phyloP scores from a whole-genome alignment of 2,329 filamentous ascomycete species.

The Penicillium polonicum region DNA sequence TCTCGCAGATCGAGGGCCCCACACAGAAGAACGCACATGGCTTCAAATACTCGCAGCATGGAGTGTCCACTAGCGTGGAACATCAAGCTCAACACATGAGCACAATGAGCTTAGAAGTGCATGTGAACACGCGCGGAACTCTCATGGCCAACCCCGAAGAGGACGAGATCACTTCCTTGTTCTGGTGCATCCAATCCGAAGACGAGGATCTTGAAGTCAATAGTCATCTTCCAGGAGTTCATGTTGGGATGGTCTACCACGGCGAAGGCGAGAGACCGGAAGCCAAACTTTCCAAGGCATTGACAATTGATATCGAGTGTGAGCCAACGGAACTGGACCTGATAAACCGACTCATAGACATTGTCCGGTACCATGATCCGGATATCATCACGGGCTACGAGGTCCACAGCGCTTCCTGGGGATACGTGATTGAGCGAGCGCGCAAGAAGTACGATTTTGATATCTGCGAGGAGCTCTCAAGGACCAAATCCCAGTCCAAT shows the following conservation, averaged over 20 bases:
- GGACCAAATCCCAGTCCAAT: constrained; percentile 80
- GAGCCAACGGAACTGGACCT: constrained; percentile 81
- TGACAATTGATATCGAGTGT: constrained; percentile 64
- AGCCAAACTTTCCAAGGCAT: constrained; percentile 61
- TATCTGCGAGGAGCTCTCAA: constrained; percentile 84
- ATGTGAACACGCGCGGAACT: constrained; percentile 80
- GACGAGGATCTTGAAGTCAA: constrained; percentile 57
- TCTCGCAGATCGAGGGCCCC: constrained; percentile 85
- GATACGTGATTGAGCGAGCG: constrained; percentile 89
- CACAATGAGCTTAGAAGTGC: constrained; percentile 88
- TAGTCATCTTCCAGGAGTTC: constrained; percentile 50
- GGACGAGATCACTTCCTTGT: constrained; percentile 83
- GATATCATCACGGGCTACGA: constrained; percentile 95
- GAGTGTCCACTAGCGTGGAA: constrained; percentile 70
- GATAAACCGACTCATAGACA: constrained; percentile 79
- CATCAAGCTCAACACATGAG: constrained; percentile 94
- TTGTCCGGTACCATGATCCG: constrained; percentile 80
- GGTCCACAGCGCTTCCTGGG: constrained; percentile 91
- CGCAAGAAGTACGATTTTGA: constrained; percentile 84
- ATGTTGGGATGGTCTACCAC: constrained; percentile 71
- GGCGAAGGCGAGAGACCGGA: constrained; percentile 61
- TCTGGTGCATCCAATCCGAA: constrained; percentile 84
- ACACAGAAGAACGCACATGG: constrained; percentile 80
- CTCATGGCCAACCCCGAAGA: constrained; percentile 85
- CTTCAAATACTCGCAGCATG: constrained; percentile 81